Evolutionary conservation across 2,329 filamentous ascomycete species (phyloP).

Genomic region (Neurospora sp.): DNA sequence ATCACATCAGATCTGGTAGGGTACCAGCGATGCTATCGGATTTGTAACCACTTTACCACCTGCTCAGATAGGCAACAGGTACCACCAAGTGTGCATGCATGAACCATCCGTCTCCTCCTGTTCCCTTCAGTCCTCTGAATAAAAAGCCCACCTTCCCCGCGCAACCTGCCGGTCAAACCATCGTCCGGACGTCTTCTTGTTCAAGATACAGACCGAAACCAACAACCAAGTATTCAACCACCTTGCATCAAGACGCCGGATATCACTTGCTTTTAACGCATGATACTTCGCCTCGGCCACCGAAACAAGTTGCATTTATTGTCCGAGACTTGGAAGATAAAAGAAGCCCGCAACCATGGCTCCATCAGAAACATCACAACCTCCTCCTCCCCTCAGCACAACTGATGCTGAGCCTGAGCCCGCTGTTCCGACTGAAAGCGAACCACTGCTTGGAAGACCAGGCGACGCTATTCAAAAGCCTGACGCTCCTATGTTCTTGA

Average conservation of each 20-base stretch:
- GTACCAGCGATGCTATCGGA: neutral
- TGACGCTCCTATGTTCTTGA: constrained; percentile 53
- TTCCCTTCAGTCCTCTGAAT: neutral
- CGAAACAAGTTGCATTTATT: neutral
- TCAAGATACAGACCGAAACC: neutral
- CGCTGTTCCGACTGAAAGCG: constrained; percentile 23
- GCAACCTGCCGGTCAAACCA: neutral
- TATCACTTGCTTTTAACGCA: neutral
- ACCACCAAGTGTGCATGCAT: neutral
- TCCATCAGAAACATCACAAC: neutral
- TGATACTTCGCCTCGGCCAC: neutral
- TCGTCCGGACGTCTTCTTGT: neutral
- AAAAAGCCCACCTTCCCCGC: neutral
- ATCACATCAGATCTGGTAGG: neutral
- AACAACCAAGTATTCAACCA: neutral
- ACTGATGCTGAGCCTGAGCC: constrained; percentile 2
- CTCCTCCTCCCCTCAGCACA: neutral
- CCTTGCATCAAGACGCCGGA: neutral
- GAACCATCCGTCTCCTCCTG: neutral
- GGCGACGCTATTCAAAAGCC: constrained; percentile 49
- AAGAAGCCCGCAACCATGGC: neutral
- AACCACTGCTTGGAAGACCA: constrained; percentile 33
- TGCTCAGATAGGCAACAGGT: neutral
- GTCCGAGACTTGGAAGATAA: neutral
- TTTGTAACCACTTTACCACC: neutral